Base-by-base conservation (phyloP, 768 basidiomycete genomes). In the Leccinellum albellum region DNA sequence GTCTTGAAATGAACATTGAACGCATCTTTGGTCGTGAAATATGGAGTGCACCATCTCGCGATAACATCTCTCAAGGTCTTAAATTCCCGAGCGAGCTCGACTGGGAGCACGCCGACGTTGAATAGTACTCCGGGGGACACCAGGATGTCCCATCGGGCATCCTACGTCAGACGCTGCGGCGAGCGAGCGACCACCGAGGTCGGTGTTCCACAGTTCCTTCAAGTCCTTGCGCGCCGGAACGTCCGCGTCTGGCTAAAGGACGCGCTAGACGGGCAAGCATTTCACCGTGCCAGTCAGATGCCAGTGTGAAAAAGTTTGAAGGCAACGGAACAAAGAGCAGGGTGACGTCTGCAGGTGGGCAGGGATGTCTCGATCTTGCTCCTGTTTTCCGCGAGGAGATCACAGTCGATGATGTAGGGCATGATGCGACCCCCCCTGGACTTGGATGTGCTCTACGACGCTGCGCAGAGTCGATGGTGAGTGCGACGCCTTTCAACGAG, bases 241-340 rank as follows among this genome's bases (percentile, higher is more conserved):
- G 61, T 85, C 83, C 7, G 78, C 78, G 40, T 85, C 82, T 15
- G 84, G 70, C 59, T 83, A 83, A 8, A 83, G 66, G 9, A 75
- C 75, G 0, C 79, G 72, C 61, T 83, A 79, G 21, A 78, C 73
- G 0, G n/a, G n/a, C n/a, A n/a, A n/a, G n/a, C n/a, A n/a, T n/a
- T n/a, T n/a, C n/a, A n/a, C n/a, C n/a, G 82, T 70, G 52, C 81
- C 80, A 21, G 84, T 54, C 65, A n/a, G n/a, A n/a, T n/a, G n/a
- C 82, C 84, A 6, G 78, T 79, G 80, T 82, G 83, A 0, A 68
- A 4, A 50, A 54, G 4, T 70, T 56, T 32, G 75, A 58, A 44
- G 75, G 76, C 7, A 79, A 68, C 6, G 57, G 40, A 48, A 82
- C 50, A 62, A 82, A 83, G 21, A 73, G 60, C 24, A 82, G 57